Evolutionary conservation across 2,329 filamentous ascomycete genomes (phyloP), one percentile per base, ranked within the genome.

Genomic region (Aspergillus fumigatiaffinis): DNA sequence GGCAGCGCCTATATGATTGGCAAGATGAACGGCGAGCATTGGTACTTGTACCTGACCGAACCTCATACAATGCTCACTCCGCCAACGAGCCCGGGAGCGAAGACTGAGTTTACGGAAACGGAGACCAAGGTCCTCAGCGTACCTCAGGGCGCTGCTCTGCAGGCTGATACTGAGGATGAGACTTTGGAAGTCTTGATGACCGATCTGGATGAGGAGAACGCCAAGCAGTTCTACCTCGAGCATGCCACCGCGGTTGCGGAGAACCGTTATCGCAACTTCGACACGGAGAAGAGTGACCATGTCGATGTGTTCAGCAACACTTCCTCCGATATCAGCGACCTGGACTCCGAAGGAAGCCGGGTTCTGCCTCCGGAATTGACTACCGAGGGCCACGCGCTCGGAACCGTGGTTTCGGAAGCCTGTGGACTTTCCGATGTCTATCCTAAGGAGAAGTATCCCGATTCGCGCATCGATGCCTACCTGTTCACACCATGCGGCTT

Each of bases 1-100:
- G 94, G 94, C 55, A 97, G 93, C 75, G 94, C 94, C 52, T 99
- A 99, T 76, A 96, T 97, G 92, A 95, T 99, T 64, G 94, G 94
- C 70, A 97, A 97, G 79, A 97, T 97, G 93, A 99, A 99, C 67
- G 93, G 94, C 57, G 94, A 99, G 75, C 94, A 99, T 69, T 99
- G 94, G 94, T 97, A 97, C 73, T 81, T 99, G 55, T 99, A 99
- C 79, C 87, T 97, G 68, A 97, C 94, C 12, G 91, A 91, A 52
- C 93, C 94, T 20, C 87, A 89, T 72, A 87, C 85, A 50, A 80
- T 84, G 54, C 80, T 95, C 63, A 96, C 92, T 0, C 92, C 92
- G 4, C 92, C 93, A 56, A 82, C 87, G 29, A 96, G 90, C 10
- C 92, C 93, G 5, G 68, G 69, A 48, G 71, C 68, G 48, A 78